These are phyloP conservation scores for Wakefieldia striispora DNA, from an alignment of 768 basidiomycete genomes.

Conservation along the genomic window DNA sequence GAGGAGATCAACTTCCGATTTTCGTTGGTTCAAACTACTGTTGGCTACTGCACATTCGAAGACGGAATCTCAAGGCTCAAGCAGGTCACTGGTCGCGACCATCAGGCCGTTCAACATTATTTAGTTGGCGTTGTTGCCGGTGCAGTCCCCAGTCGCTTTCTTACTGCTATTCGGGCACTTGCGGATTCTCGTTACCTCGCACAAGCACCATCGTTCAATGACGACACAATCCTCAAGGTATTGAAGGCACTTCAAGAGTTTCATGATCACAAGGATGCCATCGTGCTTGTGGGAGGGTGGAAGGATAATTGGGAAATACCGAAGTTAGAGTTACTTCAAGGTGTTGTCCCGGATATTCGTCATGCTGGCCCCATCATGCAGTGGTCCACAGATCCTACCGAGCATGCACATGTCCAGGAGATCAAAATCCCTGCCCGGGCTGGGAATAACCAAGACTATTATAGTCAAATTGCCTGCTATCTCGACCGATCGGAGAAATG, in stretches of 20 bases:
- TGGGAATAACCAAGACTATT: neutral
- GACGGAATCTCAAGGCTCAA: slow-evolving; percentile 38
- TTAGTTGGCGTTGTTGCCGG: slow-evolving; percentile 18
- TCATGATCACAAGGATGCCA: slow-evolving; percentile 36
- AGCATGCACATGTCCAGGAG: neutral
- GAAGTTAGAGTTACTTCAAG: slow-evolving; percentile 2
- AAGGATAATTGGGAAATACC: neutral
- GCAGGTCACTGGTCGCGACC: slow-evolving; percentile 4
- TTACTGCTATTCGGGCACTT: slow-evolving; percentile 20
- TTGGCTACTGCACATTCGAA: slow-evolving; percentile 35
- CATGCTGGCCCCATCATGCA: neutral
- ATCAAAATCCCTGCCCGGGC: neutral
- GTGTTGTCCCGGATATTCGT: neutral
- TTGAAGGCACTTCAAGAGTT: slow-evolving; percentile 30
- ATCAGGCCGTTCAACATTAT: slow-evolving; percentile 17
- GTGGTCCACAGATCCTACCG: neutral
- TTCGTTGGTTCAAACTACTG: slow-evolving; percentile 34
- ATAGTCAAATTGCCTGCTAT: neutral
- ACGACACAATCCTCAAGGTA: slow-evolving; percentile 27
- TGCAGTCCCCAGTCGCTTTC: neutral
- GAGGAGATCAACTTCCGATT: slow-evolving; percentile 38
- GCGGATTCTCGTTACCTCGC: slow-evolving; percentile 41
- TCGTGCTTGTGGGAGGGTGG: slow-evolving; percentile 25
- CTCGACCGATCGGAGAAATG: neutral
- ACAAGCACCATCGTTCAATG: slow-evolving; percentile 33